Percentiles rank a stretch among this genome's conserved stretches.
Conservation (phyloP, 805 yeast genomes). For the Saturnispora kantuleensis region DNA sequence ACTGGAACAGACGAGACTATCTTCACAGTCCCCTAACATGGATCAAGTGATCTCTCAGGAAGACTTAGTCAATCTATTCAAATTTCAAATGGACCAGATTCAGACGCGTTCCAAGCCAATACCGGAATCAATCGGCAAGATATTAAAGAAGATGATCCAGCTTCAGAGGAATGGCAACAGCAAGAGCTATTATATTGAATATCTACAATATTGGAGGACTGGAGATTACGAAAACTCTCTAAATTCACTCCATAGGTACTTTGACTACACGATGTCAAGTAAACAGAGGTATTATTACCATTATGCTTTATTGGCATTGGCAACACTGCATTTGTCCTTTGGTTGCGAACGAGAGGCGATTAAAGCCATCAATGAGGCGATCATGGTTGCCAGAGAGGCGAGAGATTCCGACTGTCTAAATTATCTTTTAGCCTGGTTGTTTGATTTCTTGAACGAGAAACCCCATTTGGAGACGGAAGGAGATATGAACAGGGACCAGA, state of each 20-base stretch:
- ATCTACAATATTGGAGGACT: slow-evolving; percentile 45
- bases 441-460: slow-evolving; percentile 55
- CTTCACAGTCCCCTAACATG: not conserved
- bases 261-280: slow-evolving; percentile 67
- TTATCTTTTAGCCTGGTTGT: slow-evolving; percentile 64
- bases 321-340: slow-evolving; percentile 60
- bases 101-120: slow-evolving; percentile 44
- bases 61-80: slow-evolving; percentile 40
- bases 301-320: slow-evolving; percentile 64
- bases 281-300: slow-evolving; percentile 60
- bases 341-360: slow-evolving; percentile 60
- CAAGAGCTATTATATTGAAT: slow-evolving; percentile 45
- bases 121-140: slow-evolving; percentile 33
- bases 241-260: slow-evolving; percentile 49
- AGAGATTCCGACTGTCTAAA: slow-evolving; percentile 66
- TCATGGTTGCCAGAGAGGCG: slow-evolving; percentile 77
- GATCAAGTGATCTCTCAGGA: slow-evolving; percentile 30
- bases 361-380: slow-evolving; percentile 77
- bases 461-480: slow-evolving; percentile 33
- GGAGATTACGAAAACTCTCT: slow-evolving; percentile 56
- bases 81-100: slow-evolving; percentile 42
- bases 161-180: slow-evolving; percentile 35
- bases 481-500: slow-evolving; percentile 23
- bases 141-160: slow-evolving; percentile 38
- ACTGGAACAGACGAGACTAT: not conserved